Evolutionary conservation across 768 basidiomycete species (phyloP), one percentile per base, ranked within the genome.

Genomic region (Boletellus sp.): DNA sequence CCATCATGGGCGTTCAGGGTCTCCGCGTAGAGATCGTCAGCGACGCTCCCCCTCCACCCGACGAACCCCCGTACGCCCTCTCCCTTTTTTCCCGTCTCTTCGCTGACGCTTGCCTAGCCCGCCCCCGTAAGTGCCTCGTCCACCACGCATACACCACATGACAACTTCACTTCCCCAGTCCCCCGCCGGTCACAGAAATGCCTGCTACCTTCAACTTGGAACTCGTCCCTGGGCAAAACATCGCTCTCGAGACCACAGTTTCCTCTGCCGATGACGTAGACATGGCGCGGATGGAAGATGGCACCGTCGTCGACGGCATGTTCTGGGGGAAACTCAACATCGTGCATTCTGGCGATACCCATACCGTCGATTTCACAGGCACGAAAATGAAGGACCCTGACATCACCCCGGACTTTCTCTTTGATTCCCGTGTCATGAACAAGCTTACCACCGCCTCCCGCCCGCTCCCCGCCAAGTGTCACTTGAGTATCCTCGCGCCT

Each of bases 261-360:
- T 76, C 79, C 45, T 91, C 90, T 3, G 80, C 78, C 39, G 86
- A 87, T 32, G 90, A 91, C 57, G 77, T 91, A 32, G 90, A 93
- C 64, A 92, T 93, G 90, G 86, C 90, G 3, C 79, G 87, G 43
- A 90, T 90, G 85, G 90, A 92, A 55, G 90, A 93, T 58, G 90
- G 90, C 1, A 91, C 87, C 13, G 73, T 82, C 20, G 90, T 93
- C 17, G 90, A 89, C 42, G 90, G 90, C 35, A 72, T 80, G 68
- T 93, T 91, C 70, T 92, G 87, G 88, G 90, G 90, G 4, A 91
- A 91, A 62, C 80, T 93, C 47, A 82, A 81, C 56, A 88, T 93
- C 44, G 79, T 90, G 12, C 90, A 93, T 61, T 72, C 79, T 1
- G 87, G 83, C 28, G 86, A 88, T 58, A 83, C 70, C 16, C 90